Evolutionary conservation across 148 eudicot genomes (phyloP).

Genomic region (Vaccinium vitisidaea): DNA sequence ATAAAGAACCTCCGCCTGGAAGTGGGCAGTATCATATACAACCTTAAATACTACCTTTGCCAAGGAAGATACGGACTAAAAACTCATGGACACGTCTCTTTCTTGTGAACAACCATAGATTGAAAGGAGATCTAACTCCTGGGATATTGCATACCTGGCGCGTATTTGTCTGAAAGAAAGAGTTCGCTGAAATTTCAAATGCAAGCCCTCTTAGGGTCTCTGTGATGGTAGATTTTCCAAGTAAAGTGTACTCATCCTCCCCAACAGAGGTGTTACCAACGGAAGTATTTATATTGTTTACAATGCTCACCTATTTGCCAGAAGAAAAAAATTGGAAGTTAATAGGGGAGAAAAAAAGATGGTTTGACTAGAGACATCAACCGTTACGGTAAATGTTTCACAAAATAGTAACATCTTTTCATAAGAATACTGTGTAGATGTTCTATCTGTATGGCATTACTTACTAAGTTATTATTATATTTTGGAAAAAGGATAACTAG

Average conservation of each 20-base stretch:
- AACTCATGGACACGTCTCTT: not conserved
- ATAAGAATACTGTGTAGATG: not conserved
- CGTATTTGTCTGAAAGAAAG: conserved; percentile 96
- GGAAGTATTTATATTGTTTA: conserved; percentile 92
- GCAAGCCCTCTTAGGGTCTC: conserved; percentile 81
- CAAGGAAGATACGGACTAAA: not conserved
- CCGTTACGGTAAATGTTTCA: not conserved
- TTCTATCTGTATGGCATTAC: not conserved
- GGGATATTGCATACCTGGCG: conserved; percentile 54
- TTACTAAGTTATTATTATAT: not conserved
- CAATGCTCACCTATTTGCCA: conserved; percentile 65
- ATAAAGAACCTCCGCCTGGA: conserved; percentile 93
- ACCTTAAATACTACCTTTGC: conserved; percentile 8
- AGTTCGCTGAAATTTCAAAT: conserved; percentile 97
- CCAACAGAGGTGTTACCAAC: conserved; percentile 91
- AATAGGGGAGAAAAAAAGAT: not conserved
- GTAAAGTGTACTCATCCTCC: conserved; percentile 70
- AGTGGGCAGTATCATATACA: conserved; percentile 9
- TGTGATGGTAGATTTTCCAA: conserved; percentile 78
- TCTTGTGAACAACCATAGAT: not conserved
- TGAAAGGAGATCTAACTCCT: not conserved
- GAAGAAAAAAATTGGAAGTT: not conserved
- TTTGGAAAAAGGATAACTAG: not conserved
- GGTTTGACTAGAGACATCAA: conserved; percentile 4
- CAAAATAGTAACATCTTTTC: not conserved